Evolutionary conservation across 2,329 filamentous ascomycete genomes (phyloP).

Genomic region (Hypoxylon sp.): DNA sequence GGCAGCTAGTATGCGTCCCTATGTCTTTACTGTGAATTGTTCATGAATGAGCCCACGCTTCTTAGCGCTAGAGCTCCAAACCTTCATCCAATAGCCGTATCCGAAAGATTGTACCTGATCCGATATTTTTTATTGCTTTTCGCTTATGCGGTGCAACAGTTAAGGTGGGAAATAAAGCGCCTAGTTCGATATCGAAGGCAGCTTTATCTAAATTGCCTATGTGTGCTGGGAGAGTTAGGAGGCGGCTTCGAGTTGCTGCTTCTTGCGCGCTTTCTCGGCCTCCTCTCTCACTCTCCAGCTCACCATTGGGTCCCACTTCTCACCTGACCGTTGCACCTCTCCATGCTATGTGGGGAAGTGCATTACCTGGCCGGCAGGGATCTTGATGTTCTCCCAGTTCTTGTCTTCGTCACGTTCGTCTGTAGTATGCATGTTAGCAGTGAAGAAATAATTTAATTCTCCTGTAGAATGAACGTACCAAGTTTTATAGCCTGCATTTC

Average conservation of each 20-base stretch:
- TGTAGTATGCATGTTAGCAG: constrained; percentile 16
- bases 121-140: constrained; percentile 17
- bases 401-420: constrained; percentile 52
- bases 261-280: constrained; percentile 41
- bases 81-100: constrained; percentile 26
- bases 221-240: constrained; percentile 21
- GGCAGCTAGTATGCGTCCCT: constrained; percentile 3
- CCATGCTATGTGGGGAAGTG: constrained; percentile 53
- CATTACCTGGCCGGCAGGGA: constrained; percentile 55
- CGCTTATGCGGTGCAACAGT: constrained; percentile 31
- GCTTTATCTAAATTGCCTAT: constrained; percentile 12
- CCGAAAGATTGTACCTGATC: constrained; percentile 26
- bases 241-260: constrained; percentile 32
- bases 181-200: not conserved
- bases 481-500: constrained; percentile 61
- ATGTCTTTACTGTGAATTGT: constrained; percentile 14
- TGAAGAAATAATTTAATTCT: not conserved
- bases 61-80: not conserved
- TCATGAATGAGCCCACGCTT: constrained; percentile 3
- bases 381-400: constrained; percentile 56
- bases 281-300: constrained; percentile 41
- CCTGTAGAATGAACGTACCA: constrained; percentile 34
- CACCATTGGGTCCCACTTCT: constrained; percentile 43
- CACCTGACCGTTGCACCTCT: constrained; percentile 42
- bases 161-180: constrained; percentile 20